These are phyloP conservation scores for Spathaspora girioi DNA, from an alignment of 805 yeast species.

Conservation along the genomic window DNA sequence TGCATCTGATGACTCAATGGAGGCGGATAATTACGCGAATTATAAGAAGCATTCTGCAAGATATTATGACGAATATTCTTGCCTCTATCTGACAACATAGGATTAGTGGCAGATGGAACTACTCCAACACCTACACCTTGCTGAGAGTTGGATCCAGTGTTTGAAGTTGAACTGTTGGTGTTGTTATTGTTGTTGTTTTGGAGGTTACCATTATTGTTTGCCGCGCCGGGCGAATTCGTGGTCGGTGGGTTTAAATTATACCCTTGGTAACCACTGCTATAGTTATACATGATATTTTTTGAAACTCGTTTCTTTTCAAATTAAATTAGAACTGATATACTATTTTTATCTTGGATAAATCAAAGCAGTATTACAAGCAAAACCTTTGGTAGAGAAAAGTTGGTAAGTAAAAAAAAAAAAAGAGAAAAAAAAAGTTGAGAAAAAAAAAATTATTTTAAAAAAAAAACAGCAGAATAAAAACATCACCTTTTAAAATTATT, in stretches of 20 bases:
- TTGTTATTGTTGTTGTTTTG: conserved; percentile 8
- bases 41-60: neutral
- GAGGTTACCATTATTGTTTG: neutral
- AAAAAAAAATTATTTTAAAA: conserved; percentile 3
- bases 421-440: conserved; percentile 3
- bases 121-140: conserved; percentile 1
- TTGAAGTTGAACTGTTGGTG: conserved; percentile 3
- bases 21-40: conserved; percentile 2
- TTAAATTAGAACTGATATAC: too few relatives aligned
- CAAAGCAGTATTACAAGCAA: neutral
- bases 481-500: neutral
- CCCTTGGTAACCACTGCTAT: neutral
- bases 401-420: too few relatives aligned
- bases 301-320: neutral
- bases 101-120: conserved; percentile 1
- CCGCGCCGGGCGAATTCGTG: neutral
- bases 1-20: conserved; percentile 2
- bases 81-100: conserved; percentile 3
- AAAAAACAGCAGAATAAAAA: conserved; percentile 1
- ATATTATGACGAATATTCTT: neutral
- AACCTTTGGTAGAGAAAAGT: neutral
- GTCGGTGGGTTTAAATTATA: neutral
- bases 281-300: neutral
- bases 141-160: conserved; percentile 5
- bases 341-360: neutral